Evolutionary conservation across 73 alveolate species (phyloP).

Genomic region (Tetrahymena thermophila): DNA sequence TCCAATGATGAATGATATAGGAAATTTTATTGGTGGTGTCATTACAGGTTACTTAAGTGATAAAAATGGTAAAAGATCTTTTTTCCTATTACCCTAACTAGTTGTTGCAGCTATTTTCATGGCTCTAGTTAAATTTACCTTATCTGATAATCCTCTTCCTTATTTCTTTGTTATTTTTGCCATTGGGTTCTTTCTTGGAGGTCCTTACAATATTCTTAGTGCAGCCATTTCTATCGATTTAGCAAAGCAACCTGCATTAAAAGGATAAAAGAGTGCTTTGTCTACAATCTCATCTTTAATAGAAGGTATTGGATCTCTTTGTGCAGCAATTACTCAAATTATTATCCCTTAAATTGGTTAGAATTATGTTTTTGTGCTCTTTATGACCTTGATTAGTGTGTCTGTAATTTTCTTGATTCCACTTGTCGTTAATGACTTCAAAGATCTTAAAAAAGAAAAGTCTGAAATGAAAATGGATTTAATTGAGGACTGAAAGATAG

Average conservation of each 20-base stretch:
- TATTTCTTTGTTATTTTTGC: constrained; percentile 15
- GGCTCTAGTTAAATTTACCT: constrained; percentile 5
- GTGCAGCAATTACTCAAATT: constrained; percentile 12
- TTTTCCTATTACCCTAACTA: constrained; percentile 8
- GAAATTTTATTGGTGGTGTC: constrained; percentile 33
- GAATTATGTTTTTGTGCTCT: constrained; percentile 14
- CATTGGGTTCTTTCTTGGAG: constrained; percentile 27
- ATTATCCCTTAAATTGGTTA: constrained; percentile 10
- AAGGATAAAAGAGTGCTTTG: constrained; percentile 1
- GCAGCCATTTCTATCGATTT: constrained; percentile 26
- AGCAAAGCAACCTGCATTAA: not conserved
- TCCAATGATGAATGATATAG: constrained; percentile 35
- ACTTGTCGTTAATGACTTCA: not conserved
- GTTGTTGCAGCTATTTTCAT: constrained; percentile 9
- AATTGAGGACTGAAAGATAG: not conserved
- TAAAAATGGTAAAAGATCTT: constrained; percentile 7
- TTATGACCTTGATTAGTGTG: constrained; percentile 2
- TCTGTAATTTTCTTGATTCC: constrained; percentile 12
- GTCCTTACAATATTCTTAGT: constrained; percentile 31
- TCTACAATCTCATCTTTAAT: constrained; percentile 29
- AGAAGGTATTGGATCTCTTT: constrained; percentile 29
- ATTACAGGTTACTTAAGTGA: constrained; percentile 31
- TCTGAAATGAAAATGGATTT: not conserved
- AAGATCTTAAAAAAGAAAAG: not conserved
- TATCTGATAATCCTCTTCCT: constrained; percentile 4